Base-by-base conservation (phyloP, 2,329 filamentous ascomycete genomes). In the Aspergillus sp. region DNA sequence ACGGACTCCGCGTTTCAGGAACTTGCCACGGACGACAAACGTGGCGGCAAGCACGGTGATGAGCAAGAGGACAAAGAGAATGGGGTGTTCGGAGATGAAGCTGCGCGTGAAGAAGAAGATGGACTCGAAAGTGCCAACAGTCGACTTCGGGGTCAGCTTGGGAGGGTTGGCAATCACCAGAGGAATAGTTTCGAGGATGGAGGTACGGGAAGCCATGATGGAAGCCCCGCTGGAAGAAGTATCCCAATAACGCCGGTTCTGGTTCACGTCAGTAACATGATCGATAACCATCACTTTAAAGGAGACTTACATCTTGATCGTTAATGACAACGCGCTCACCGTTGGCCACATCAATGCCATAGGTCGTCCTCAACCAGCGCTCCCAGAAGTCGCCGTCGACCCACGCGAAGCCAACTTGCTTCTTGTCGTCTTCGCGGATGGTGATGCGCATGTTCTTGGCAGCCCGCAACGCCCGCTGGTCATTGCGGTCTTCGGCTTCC, bases 311-410 rank as follows among this genome's bases (percentile, higher is more conserved):
- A 71, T 96, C 91, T 78, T 97, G 90, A 64, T 99, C 94, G 62
- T 97, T 97, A 75, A 99, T 94, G 54, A 99, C 88, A 50, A 99
- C 89, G 57, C 90, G 85, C 71, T 97, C 94, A 45, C 93, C 92
- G 57, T 94, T 86, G 56, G 78, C 80, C 29, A 94, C 86, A 63
- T 95, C 89, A 61, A 97, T 88, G 50, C 93, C 93, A 67, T 96
- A 99, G 0, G 93, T 97, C n/a, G 88, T 92, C 61, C 88, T 83
- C 59, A 99, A 85, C 94, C 94, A 99, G 57, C 93, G 84, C 73
- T 97, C 92, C 94, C 94, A 99, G 72, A 97, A 97, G 6, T 90
- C 84, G 47, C 92, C 91, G 69, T 99, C 94, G 11, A 97, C 91
- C 94, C 94, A 99, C 11, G 94, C 94, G 72, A 99, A 99, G 7